phyloP scores from a whole-genome alignment of 2,329 filamentous ascomycete genomes.

The Aspergillus tanneri region DNA sequence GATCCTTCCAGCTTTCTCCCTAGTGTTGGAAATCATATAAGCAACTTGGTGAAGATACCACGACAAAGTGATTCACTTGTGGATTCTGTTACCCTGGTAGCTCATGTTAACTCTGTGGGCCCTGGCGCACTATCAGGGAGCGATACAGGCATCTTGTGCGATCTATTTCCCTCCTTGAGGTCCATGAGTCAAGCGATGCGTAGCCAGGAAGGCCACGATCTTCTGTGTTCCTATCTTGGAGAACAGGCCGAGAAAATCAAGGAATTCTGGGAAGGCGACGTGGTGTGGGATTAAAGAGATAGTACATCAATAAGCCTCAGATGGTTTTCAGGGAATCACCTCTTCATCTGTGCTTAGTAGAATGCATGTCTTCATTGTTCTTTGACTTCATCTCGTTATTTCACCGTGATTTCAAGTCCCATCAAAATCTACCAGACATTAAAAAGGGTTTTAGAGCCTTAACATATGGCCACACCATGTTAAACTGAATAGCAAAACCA shows the following conservation, averaged over 20 bases:
- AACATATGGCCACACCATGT: too few relatives aligned
- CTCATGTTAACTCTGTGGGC: constrained; percentile 19
- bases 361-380: too few relatives aligned
- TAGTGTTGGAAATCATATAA: constrained; percentile 30
- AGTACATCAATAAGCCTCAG: too few relatives aligned
- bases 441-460: too few relatives aligned
- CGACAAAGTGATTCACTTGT: constrained; percentile 2
- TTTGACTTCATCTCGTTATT: too few relatives aligned
- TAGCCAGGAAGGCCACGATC: constrained; percentile 19
- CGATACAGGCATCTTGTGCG: constrained; percentile 32
- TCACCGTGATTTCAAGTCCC: too few relatives aligned
- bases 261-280: constrained; percentile 41
- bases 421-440: too few relatives aligned
- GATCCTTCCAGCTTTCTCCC: constrained; percentile 21
- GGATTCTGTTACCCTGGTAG: constrained; percentile 23
- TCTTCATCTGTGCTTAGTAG: too few relatives aligned
- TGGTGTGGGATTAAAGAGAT: constrained; percentile 18
- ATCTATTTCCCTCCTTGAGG: constrained; percentile 28
- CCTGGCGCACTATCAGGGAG: constrained; percentile 26
- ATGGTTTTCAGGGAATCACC: too few relatives aligned
- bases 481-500: too few relatives aligned
- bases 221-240: constrained; percentile 36
- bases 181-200: constrained; percentile 20
- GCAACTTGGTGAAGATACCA: constrained; percentile 35
- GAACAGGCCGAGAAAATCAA: constrained; percentile 31